Base-by-base conservation (phyloP, 441 rosid genomes). In the Manihot esculenta region DNA sequence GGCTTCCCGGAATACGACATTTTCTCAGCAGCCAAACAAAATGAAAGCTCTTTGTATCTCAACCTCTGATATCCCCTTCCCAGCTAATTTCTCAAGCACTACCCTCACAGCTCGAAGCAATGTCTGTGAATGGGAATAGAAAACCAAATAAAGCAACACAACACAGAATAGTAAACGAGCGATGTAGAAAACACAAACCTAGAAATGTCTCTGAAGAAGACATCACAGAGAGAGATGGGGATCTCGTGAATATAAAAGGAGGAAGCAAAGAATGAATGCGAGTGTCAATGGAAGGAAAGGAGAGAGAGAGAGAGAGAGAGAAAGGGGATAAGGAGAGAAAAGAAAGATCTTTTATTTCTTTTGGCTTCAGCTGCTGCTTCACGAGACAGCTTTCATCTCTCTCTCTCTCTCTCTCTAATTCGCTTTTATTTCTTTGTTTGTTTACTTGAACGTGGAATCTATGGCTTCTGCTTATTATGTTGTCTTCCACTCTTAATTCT, bases 181-280 rank as follows among this genome's bases (percentile, higher is more conserved):
- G 67, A 72, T 30, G 12, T 42, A 53, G 50, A 1, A 6, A 23
- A 66, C 64, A 23, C 44, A 77, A 62, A 60, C 68, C 71, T 64
- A 61, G 62, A 72, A 70, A 66, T 72, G 73, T 3, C 1, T 14
- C 15, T 35, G 74, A 63, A 47, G 86, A 66, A 77, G 86, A 79
- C 76, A 86, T 79, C 51, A 71, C 66, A 51, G 67, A 49, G 69
- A 48, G 73, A 54, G 85, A 82, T 75, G 83, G 86, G 84, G 96
- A 91, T 91, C 94, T 91, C 94, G 94, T 89, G 96, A 91, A 91
- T 80, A 18, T 64, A 74, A 85, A 81, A 86, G 83, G 75, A 77
- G 62, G 88, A 89, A 86, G 94, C 87, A 88, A 88, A 80, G 93
- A 90, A 89, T 85, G 90, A 78, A 79, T 68, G 82, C 13, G 73